Evolutionary conservation across 768 basidiomycete genomes (phyloP).

Genomic region (Pisolithus tinctorius): DNA sequence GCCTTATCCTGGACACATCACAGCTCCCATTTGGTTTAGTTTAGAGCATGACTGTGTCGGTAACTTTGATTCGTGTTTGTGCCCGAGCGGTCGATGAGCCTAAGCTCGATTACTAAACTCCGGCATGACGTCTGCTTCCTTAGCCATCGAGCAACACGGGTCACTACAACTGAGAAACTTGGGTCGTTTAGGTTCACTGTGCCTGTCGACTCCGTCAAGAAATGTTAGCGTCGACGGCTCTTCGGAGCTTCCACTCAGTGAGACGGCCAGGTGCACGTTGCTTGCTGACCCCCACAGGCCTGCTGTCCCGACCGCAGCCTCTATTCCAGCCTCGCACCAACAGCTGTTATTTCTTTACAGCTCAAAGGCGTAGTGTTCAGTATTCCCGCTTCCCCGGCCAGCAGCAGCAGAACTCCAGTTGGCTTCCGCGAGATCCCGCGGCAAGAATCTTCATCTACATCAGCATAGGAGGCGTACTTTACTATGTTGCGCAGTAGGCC

Average conservation of each 20-base stretch:
- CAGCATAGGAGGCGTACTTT: constrained; percentile 16
- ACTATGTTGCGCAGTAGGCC: constrained; percentile 25
- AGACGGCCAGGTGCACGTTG: not conserved
- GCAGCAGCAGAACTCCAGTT: not conserved
- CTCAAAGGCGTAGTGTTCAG: constrained; percentile 14
- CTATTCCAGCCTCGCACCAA: not conserved
- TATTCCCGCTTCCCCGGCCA: constrained; percentile 22
- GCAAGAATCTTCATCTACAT: constrained; percentile 15
- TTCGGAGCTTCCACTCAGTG: constrained; percentile 7
- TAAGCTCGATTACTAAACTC: too few relatives aligned
- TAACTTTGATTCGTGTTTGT: too few relatives aligned
- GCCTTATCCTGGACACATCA: too few relatives aligned
- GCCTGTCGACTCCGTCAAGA: not conserved
- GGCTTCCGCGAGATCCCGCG: constrained; percentile 5
- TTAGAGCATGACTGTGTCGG: too few relatives aligned
- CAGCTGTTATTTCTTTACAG: constrained; percentile 16
- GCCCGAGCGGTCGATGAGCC: too few relatives aligned
- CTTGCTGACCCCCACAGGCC: not conserved
- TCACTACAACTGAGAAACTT: too few relatives aligned
- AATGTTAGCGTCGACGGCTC: not conserved
- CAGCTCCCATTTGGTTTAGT: too few relatives aligned
- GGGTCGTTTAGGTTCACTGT: not conserved
- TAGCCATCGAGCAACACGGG: too few relatives aligned
- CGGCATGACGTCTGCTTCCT: too few relatives aligned
- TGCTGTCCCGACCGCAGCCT: not conserved